Evolutionary conservation across 2,329 filamentous ascomycete genomes (phyloP).

Genomic region (Ascochyta fabae): DNA sequence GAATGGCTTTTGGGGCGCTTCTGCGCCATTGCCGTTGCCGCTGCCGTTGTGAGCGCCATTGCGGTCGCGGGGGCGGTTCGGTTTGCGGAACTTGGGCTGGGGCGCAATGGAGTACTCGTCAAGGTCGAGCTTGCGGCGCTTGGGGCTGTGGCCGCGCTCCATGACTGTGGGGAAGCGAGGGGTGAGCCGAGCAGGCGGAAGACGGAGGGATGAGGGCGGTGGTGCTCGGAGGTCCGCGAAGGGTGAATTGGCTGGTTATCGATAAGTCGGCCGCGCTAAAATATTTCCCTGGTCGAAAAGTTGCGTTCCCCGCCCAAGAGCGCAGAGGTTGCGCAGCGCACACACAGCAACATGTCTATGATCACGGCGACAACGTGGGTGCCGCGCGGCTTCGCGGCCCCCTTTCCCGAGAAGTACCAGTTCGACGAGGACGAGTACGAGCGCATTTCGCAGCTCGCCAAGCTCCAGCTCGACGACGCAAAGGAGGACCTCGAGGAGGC

Average conservation of each 20-base stretch:
- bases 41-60: conserved; percentile 42
- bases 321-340: conserved; percentile 5
- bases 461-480: conserved; percentile 83
- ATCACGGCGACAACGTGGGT: conserved; percentile 62
- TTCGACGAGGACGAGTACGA: conserved; percentile 61
- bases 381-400: conserved; percentile 58
- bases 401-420: conserved; percentile 57
- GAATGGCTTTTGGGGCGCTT: conserved; percentile 62
- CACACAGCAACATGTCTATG: conserved; percentile 57
- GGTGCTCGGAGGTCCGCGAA: conserved; percentile 31
- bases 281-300: conserved; percentile 17
- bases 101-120: conserved; percentile 65
- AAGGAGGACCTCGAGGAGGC: conserved; percentile 74
- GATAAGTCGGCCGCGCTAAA: conserved; percentile 22
- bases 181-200: neutral
- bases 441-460: conserved; percentile 59
- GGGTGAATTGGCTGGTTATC: conserved; percentile 17
- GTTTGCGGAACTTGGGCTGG: conserved; percentile 52
- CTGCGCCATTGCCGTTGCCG: conserved; percentile 40
- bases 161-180: conserved; percentile 26
- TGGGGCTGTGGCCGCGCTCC: conserved; percentile 60
- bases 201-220: neutral
- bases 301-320: conserved; percentile 17
- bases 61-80: conserved; percentile 42
- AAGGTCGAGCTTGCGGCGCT: conserved; percentile 70